Conservation (phyloP, 805 yeast species). For the Maudiozyma turicensis region DNA sequence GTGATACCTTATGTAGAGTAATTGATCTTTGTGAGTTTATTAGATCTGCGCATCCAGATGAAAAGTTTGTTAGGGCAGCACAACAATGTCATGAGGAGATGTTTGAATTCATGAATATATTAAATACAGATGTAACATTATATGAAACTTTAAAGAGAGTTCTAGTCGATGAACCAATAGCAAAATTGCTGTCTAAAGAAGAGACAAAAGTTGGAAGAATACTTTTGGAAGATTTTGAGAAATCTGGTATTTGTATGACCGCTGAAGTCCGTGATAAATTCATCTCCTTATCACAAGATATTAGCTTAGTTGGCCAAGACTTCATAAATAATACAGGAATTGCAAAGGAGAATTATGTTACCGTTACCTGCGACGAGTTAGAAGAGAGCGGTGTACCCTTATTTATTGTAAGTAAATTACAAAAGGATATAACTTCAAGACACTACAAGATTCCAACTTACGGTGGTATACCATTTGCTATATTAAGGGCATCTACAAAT, state of each 20-base stretch:
- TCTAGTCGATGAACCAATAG: conserved; percentile 31
- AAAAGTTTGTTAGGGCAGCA: conserved; percentile 63
- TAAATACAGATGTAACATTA: conserved; percentile 74
- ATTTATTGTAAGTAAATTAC: conserved; percentile 19
- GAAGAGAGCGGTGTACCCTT: conserved; percentile 12
- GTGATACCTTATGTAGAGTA: conserved; percentile 84
- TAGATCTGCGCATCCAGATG: conserved; percentile 77
- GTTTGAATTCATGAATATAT: conserved; percentile 88
- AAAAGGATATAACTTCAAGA: conserved; percentile 31
- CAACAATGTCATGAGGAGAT: conserved; percentile 78
- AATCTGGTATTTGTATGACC: conserved; percentile 81
- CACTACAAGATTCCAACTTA: conserved; percentile 45
- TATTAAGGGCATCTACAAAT: conserved; percentile 49
- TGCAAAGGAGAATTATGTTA: conserved; percentile 14
- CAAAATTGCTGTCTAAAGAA: conserved; percentile 45
- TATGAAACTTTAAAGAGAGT: conserved; percentile 51
- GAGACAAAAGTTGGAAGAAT: conserved; percentile 77
- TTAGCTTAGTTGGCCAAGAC: conserved; percentile 72
- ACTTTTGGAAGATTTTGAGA: conserved; percentile 73
- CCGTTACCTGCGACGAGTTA: conserved; percentile 16
- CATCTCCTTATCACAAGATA: conserved; percentile 68
- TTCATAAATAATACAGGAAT: conserved; percentile 35
- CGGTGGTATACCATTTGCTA: conserved; percentile 55
- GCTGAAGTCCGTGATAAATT: conserved; percentile 55
- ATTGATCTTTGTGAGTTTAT: conserved; percentile 91